A percentile compares a stretch with the other conserved stretches of the same genome.
phyloP scores from a whole-genome alignment of 257 asterid species.

The Solanum chiquidenum region DNA sequence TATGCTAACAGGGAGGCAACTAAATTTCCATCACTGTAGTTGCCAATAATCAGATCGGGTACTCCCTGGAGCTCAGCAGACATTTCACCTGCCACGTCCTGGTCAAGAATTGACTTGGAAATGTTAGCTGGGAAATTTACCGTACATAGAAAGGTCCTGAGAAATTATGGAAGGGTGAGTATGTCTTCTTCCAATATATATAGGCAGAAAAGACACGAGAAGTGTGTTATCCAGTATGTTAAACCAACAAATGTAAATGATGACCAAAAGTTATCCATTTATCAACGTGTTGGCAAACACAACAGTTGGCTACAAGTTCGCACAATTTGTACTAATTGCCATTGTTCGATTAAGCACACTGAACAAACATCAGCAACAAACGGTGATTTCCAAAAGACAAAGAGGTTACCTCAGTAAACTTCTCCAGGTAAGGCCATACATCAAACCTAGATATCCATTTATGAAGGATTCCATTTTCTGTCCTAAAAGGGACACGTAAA shows the following conservation, averaged over 20 bases:
- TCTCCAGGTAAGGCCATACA: constrained; percentile 96
- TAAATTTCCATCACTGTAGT: constrained; percentile 97
- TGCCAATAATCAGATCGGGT: constrained; percentile 85
- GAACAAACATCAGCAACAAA: not conserved
- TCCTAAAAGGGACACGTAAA: constrained; percentile 81
- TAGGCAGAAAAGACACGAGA: not conserved
- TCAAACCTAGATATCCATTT: constrained; percentile 98
- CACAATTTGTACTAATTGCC: not conserved
- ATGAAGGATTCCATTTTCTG: constrained; percentile 70
- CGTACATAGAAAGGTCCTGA: not conserved
- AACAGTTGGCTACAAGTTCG: not conserved
- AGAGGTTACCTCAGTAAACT: constrained; percentile 58
- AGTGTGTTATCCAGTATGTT: not conserved
- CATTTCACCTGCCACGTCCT: constrained; percentile 83
- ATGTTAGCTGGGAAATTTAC: not conserved
- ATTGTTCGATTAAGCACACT: not conserved
- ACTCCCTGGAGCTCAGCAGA: constrained; percentile 85
- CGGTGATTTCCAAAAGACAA: not conserved
- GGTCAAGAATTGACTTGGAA: not conserved
- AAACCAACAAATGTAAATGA: not conserved
- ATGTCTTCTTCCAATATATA: not conserved
- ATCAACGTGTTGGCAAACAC: not conserved
- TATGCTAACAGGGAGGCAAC: constrained; percentile 83
- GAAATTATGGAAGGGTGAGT: not conserved
- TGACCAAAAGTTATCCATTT: not conserved